Percentiles rank a stretch among this genome's conserved stretches.
These are phyloP conservation scores for Passiflora organensis DNA, from an alignment of 345 rosid species.

Conservation along the genomic window DNA sequence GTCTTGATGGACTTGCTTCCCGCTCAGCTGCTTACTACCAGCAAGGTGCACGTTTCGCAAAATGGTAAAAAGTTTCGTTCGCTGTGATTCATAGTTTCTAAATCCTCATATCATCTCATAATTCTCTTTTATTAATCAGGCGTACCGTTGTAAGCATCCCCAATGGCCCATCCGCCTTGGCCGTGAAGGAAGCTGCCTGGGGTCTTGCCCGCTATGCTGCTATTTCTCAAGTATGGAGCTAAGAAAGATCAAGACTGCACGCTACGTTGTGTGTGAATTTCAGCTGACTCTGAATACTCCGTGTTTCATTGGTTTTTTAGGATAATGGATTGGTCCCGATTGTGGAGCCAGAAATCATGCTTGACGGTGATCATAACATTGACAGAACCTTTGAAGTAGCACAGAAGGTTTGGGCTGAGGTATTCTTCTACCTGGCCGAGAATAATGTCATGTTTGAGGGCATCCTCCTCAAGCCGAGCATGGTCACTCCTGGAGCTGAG, in stretches of 20 bases:
- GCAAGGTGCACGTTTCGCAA: constrained; percentile 98
- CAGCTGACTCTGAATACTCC: constrained; percentile 1
- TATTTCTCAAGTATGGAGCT: constrained; percentile 62
- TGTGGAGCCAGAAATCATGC: constrained; percentile 97
- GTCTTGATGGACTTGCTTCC: constrained; percentile 93
- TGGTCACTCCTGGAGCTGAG: constrained; percentile 99
- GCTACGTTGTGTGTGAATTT: too few relatives aligned
- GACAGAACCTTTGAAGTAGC: constrained; percentile 98
- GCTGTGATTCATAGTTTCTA: background rate
- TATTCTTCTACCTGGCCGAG: constrained; percentile 92
- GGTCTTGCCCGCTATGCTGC: constrained; percentile 98
- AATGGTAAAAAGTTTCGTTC: constrained; percentile 49
- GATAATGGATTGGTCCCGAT: constrained; percentile 97
- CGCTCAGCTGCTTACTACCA: constrained; percentile 96
- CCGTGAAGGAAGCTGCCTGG: constrained; percentile 99
- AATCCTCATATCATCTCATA: background rate
- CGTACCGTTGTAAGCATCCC: constrained; percentile 99
- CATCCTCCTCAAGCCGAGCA: constrained; percentile 95
- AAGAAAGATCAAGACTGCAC: background rate
- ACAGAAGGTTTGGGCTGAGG: constrained; percentile 93
- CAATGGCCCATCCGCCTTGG: constrained; percentile 89
- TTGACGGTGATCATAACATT: constrained; percentile 91
- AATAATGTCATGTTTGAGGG: constrained; percentile 97
- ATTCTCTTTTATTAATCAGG: constrained; percentile 37
- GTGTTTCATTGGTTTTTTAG: constrained; percentile 30